A percentile compares a stretch with the other conserved stretches of the same genome.
Conservation (phyloP, 331 rosid species). For the Rhamnella rubrinervis region DNA sequence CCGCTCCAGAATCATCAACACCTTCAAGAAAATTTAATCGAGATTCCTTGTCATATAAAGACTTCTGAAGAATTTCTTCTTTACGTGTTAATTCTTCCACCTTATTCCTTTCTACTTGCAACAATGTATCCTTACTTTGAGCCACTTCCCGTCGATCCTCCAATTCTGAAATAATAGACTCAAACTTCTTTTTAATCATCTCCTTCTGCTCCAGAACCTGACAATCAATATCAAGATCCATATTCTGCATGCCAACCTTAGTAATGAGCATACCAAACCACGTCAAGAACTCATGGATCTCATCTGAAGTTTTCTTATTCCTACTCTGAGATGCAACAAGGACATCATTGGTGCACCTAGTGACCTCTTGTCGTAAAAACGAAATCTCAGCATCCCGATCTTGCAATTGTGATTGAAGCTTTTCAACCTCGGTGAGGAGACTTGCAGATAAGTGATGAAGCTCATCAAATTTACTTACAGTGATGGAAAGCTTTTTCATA, state of each 20-base stretch:
- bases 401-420: slow-evolving; percentile 86
- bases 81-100: slow-evolving; percentile 59
- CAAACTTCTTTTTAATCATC: slow-evolving; percentile 60
- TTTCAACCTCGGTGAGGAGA: slow-evolving; percentile 92
- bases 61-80: slow-evolving; percentile 59
- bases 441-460: slow-evolving; percentile 83
- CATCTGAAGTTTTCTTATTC: slow-evolving; percentile 59
- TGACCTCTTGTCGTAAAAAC: slow-evolving; percentile 96
- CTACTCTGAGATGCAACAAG: slow-evolving; percentile 77
- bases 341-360: slow-evolving; percentile 87
- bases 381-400: slow-evolving; percentile 93
- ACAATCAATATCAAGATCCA: slow-evolving; percentile 38
- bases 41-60: slow-evolving; percentile 67
- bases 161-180: slow-evolving; percentile 56
- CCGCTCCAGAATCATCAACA: slow-evolving; percentile 56
- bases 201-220: slow-evolving; percentile 61
- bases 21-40: slow-evolving; percentile 80
- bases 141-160: slow-evolving; percentile 54
- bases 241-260: slow-evolving; percentile 49
- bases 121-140: slow-evolving; percentile 62
- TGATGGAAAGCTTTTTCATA: slow-evolving; percentile 74
- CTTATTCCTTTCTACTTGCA: slow-evolving; percentile 76
- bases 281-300: slow-evolving; percentile 56
- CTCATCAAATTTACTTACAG: slow-evolving; percentile 92
- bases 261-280: slow-evolving; percentile 66